Evolutionary conservation across 345 rosid genomes (phyloP).

Genomic region (Dipteronia dyeriana): DNA sequence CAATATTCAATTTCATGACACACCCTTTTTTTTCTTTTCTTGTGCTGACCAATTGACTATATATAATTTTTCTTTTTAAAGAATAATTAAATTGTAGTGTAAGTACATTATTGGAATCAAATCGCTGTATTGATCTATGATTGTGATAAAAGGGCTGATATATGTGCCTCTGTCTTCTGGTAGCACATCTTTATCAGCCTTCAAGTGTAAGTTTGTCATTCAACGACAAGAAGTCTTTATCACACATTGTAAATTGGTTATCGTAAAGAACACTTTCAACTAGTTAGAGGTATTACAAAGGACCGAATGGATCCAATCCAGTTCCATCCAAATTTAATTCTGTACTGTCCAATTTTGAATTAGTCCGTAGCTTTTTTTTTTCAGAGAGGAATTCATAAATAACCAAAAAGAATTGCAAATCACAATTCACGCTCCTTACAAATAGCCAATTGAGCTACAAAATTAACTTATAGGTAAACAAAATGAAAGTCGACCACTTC

Average conservation of each 20-base stretch:
- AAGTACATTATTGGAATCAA: not conserved
- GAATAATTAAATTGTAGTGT: not conserved
- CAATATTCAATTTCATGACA: not conserved
- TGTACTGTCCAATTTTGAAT: no score
- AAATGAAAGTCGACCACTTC: no score
- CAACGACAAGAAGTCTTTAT: not conserved
- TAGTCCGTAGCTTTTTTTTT: no score
- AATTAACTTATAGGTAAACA: no score
- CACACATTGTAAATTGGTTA: not conserved
- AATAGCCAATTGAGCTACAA: no score
- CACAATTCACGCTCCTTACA: no score
- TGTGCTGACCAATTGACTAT: constrained; percentile 1
- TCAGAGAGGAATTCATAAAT: no score
- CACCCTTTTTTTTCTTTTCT: not conserved
- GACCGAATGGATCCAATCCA: no score
- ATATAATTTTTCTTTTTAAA: not conserved
- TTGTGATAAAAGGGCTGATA: not conserved
- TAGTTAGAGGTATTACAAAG: no score
- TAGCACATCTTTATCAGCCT: not conserved
- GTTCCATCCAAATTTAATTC: no score
- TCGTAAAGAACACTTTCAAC: not conserved
- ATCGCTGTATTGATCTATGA: not conserved
- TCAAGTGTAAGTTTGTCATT: not conserved
- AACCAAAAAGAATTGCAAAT: no score
- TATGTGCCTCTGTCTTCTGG: not conserved